These are phyloP conservation scores for Eucalyptus regnans DNA, from an alignment of 345 rosid species.

Conservation along the genomic window DNA sequence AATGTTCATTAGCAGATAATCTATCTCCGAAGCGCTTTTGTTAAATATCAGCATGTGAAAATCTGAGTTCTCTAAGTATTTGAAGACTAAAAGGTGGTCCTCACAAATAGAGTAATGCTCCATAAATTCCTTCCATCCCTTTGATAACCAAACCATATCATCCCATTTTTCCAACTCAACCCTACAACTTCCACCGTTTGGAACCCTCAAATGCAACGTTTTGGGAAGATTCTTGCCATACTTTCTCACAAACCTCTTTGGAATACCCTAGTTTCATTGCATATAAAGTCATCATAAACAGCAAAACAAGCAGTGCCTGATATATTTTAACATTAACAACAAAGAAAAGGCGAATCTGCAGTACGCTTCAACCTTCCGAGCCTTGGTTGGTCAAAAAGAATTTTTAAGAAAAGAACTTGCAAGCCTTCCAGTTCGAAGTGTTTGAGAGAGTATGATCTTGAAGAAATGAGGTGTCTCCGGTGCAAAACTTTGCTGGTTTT, in stretches of 20 bases:
- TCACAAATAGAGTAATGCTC: background rate
- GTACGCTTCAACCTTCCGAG: background rate
- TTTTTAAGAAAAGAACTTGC: background rate
- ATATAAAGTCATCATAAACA: background rate
- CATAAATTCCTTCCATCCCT: background rate
- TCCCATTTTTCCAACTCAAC: background rate
- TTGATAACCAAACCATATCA: background rate
- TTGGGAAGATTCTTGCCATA: background rate
- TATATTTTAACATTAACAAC: background rate
- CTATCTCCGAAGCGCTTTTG: background rate
- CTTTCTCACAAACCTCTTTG: background rate
- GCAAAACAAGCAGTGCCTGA: background rate
- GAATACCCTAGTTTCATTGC: background rate
- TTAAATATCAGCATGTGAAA: background rate
- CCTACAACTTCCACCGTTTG: background rate
- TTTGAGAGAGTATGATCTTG: background rate
- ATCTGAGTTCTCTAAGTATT: background rate
- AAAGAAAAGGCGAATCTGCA: background rate
- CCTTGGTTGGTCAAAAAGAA: background rate
- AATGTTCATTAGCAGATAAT: background rate
- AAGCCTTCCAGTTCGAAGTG: background rate
- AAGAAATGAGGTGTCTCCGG: background rate
- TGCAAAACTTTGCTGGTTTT: rapidly evolving
- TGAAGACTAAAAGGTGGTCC: background rate
- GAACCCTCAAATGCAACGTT: background rate